Base-by-base conservation (phyloP, 805 yeast genomes). In the Yarrowia sp. region DNA sequence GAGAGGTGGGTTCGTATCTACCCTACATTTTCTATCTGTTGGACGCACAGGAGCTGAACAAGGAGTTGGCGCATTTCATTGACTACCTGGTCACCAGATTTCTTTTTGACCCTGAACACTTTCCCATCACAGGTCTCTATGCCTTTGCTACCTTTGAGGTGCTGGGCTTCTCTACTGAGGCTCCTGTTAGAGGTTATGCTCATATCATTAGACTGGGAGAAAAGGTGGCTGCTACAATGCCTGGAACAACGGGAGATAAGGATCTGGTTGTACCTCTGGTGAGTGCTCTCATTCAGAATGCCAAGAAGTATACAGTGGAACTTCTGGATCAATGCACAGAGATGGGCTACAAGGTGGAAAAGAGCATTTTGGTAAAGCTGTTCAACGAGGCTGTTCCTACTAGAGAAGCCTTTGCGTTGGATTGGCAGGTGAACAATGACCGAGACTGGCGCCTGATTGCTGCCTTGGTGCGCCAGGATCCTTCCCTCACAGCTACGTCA, bases 281-380 rank as follows among this genome's bases (percentile, higher is more conserved):
- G 8, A 17, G 59, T 24, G 41, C 43, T 22, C 43, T 51, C 9
- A 51, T 51, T 11, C 43, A 51, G 24, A 51, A 51, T 16, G 59
- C 59, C 43, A 51, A 35, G 17, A 41, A 51, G 59, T 51, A 51
- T 24, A 51, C 59, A 11, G 59, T 51, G 32, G 59, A 51, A 33
- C 41, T 51, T 32, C 17, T 51, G 41, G 59, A 51, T n/a, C 59
- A 51, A 11, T 51, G 59, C 33, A 51, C 59, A 12, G 43, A 35
- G 22, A 51, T 51, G 59, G 59, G 44, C 26, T 51, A 51, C 59
- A 51, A 51, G 59, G 59, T 51, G 30, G 59, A 51, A 35, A 51
- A 51, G 43, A 33, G 59, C 30, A 36, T 51, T 36, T 35, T 51
- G 59, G 59, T 24, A 12, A 51, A 35, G 12, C 59, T 51, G 24